phyloP scores from a whole-genome alignment of 2,329 filamentous ascomycete species.

The Leptographium galeiforme region DNA sequence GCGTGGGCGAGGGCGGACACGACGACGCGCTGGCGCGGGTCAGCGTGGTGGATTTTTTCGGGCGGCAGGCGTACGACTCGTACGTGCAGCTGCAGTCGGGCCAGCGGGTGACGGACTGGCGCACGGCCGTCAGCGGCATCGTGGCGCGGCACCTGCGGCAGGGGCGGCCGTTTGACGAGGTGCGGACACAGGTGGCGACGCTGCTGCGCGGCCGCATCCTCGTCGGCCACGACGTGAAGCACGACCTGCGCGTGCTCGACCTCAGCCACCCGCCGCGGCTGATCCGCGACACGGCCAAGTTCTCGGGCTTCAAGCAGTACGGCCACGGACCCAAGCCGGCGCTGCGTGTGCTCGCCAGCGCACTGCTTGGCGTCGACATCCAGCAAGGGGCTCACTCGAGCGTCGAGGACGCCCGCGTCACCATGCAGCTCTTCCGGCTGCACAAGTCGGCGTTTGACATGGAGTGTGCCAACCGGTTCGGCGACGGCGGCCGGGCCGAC shows the following conservation, averaged over 20 bases:
- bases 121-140: constrained; percentile 76
- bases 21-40: constrained; percentile 73
- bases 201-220: constrained; percentile 60
- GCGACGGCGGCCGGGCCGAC: not conserved
- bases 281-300: constrained; percentile 73
- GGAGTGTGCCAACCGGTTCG: constrained; percentile 57
- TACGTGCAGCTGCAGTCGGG: constrained; percentile 69
- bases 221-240: constrained; percentile 71
- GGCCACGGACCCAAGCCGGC: constrained; percentile 55
- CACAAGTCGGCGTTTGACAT: constrained; percentile 77
- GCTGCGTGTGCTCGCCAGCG: constrained; percentile 42
- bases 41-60: constrained; percentile 87
- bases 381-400: constrained; percentile 53
- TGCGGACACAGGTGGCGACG: constrained; percentile 56
- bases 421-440: constrained; percentile 77
- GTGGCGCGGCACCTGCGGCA: constrained; percentile 56
- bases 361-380: constrained; percentile 47
- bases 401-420: constrained; percentile 69
- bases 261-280: constrained; percentile 67
- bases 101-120: constrained; percentile 76
- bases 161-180: constrained; percentile 60
- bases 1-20: constrained; percentile 56
- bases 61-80: constrained; percentile 84
- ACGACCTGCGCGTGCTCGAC: constrained; percentile 63
- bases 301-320: constrained; percentile 59